A percentile compares a stretch with the other conserved stretches of the same genome.
Evolutionary conservation across 2,329 filamentous ascomycete species (phyloP).

Genomic region (Aspergillus tamarii): DNA sequence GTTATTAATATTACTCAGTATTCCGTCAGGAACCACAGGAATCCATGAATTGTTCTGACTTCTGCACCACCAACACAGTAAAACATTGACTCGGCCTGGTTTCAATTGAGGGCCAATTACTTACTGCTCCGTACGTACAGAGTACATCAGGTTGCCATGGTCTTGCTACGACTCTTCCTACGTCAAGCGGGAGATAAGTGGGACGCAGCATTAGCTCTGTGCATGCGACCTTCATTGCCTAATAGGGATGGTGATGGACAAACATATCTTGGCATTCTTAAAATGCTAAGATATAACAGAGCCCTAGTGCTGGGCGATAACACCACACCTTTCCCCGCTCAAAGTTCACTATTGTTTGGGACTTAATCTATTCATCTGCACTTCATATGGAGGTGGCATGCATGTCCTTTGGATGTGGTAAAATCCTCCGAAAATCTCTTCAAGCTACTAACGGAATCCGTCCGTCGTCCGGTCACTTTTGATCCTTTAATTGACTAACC

Average conservation of each 20-base stretch:
- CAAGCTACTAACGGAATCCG: neutral
- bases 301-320: neutral
- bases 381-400: neutral
- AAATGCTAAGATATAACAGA: neutral
- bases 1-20: neutral
- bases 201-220: neutral
- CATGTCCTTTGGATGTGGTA: neutral
- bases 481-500: neutral
- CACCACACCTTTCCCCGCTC: neutral
- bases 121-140: neutral
- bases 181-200: neutral
- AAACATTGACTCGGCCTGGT: neutral
- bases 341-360: neutral
- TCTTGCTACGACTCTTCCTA: neutral
- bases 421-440: slow-evolving; percentile 2
- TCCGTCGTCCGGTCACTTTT: neutral
- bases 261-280: slow-evolving; percentile 2
- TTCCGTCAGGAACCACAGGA: neutral
- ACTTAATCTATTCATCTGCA: neutral
- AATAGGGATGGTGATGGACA: neutral
- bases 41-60: neutral
- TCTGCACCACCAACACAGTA: neutral
- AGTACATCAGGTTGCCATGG: neutral
- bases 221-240: neutral
- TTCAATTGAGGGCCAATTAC: neutral